These are phyloP conservation scores for Phaeosphaeriaceae sp. DNA, from an alignment of 2,329 filamentous ascomycete genomes.

Conservation along the genomic window DNA sequence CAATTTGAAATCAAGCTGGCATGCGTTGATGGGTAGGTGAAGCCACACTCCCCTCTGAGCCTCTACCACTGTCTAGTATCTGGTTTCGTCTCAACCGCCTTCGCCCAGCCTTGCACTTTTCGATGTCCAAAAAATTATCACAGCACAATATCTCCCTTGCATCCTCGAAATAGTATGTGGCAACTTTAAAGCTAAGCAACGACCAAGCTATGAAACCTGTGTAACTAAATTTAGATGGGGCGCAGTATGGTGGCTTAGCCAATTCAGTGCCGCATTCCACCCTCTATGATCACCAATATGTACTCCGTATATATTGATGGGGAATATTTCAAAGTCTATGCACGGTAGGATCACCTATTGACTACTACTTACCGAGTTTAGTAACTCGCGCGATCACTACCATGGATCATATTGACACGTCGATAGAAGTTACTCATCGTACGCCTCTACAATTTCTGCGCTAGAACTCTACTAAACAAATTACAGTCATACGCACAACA, in stretches of 20 bases:
- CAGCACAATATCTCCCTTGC: too few relatives aligned
- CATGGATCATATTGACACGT: constrained; percentile 1
- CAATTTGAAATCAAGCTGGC: too few relatives aligned
- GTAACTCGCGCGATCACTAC: too few relatives aligned
- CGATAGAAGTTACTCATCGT: background rate
- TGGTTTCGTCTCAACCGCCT: too few relatives aligned
- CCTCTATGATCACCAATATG: background rate
- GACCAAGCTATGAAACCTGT: too few relatives aligned
- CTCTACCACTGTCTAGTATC: too few relatives aligned
- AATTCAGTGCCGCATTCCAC: background rate
- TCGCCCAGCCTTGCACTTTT: too few relatives aligned
- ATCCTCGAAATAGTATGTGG: too few relatives aligned
- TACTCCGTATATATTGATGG: background rate
- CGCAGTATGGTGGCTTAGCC: constrained; percentile 1
- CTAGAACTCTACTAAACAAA: constrained; percentile 1
- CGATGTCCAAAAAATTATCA: too few relatives aligned
- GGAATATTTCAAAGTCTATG: background rate
- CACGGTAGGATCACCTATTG: background rate
- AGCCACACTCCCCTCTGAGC: too few relatives aligned
- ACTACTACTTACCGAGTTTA: background rate
- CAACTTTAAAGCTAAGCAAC: too few relatives aligned
- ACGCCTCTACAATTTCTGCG: background rate
- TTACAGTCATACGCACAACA: constrained; percentile 17
- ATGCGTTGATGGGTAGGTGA: too few relatives aligned
- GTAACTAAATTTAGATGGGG: constrained; percentile 2